phyloP scores from a whole-genome alignment of 2,329 filamentous ascomycete genomes.

The Colletotrichum australisinense region DNA sequence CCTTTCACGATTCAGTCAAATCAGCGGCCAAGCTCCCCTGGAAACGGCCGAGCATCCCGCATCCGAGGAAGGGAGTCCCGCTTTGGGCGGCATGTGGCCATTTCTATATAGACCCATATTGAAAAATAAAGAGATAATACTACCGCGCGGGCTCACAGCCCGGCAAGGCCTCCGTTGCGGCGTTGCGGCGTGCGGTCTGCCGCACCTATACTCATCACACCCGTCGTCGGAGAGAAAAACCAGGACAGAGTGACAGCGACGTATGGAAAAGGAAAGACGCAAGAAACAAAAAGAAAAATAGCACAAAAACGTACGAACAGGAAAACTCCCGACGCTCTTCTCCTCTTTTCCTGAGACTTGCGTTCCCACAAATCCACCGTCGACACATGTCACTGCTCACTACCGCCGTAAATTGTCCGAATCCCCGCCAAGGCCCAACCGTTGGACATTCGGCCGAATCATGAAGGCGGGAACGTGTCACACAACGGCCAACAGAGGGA shows the following conservation, averaged over 20 bases:
- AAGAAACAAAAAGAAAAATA: background rate
- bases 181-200: background rate
- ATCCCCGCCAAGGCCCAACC: background rate
- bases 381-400: conserved; percentile 20
- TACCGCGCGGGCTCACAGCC: background rate
- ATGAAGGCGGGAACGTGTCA: background rate
- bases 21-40: conserved; percentile 10
- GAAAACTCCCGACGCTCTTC: background rate
- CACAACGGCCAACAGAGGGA: background rate
- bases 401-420: conserved; percentile 22
- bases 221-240: background rate
- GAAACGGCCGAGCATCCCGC: conserved; percentile 12
- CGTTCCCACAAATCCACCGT: conserved; percentile 10
- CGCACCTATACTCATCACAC: background rate
- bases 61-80: conserved; percentile 10
- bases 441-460: conserved; percentile 14
- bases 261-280: background rate
- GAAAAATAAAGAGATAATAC: background rate
- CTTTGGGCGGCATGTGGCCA: conserved; percentile 13
- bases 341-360: conserved; percentile 11
- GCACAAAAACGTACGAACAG: background rate
- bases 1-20: conserved; percentile 15
- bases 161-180: background rate
- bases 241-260: background rate
- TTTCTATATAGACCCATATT: background rate